Base-by-base conservation (phyloP, 2,329 filamentous ascomycete species). In the Whalleya microplaca region DNA sequence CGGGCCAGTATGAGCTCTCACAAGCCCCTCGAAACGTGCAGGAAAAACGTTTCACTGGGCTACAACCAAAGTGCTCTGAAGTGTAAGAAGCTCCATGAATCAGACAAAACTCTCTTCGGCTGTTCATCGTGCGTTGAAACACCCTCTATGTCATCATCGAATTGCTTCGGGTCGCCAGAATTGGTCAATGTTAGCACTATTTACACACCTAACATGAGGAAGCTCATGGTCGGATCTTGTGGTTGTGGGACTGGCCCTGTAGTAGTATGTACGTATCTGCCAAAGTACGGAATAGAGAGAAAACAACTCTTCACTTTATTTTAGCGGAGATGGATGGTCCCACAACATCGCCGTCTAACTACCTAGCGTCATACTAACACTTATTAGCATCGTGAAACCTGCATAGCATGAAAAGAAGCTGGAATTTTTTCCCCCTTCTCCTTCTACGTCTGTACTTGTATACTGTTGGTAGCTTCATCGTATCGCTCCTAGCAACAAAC, bases 91-190 rank as follows among this genome's bases (percentile, higher is more conserved):
- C 23, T 37, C 16, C 42, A 23, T 27, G 4, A 20, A 27, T 43
- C 27, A 46, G 53, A 51, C 37, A 40, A 55, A 44, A 23, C 29
- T 41, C 32, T 40, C 18, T 47, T 45, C 32, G 32, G 41, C 20
- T 44, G 9, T 27, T 27, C 41, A 27, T 19, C 48, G 41, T 47
- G 41, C 42, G 45, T 48, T 47, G 43, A 58, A 56, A 53, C 51
- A 41, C 53, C 49, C 53, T 46, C 48, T 40, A 57, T 55, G 50
- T 57, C 48, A 48, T 51, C 49, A 41, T 54, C 45, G 16, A 55
- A 40, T 20, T 50, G 45, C 50, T 51, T 59, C 48, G 42, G 53
- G 45, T 57, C 57, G 51, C 57, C 41, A 56, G 48, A 62, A 42
- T 20, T n/a, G n/a, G n/a, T n/a, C n/a, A n/a, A n/a, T n/a, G n/a